Percentiles rank a stretch among this genome's conserved stretches.
Conservation (phyloP, 2,329 filamentous ascomycete species). For the Fusarium pseudograminearum region DNA sequence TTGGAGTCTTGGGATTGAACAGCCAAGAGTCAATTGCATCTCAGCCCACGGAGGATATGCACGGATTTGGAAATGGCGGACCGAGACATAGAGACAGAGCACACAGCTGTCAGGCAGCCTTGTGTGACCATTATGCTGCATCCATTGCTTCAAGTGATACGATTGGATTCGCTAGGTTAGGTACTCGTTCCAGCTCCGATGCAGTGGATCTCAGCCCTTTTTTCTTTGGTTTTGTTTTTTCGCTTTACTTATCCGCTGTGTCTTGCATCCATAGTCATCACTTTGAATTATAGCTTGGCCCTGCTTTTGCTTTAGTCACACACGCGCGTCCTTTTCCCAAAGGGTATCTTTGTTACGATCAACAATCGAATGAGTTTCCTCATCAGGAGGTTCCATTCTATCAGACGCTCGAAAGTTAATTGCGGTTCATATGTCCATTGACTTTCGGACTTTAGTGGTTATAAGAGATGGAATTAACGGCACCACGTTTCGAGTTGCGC, state of each 20-base stretch:
- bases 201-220: constrained; percentile 29
- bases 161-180: constrained; percentile 5
- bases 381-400: constrained; percentile 1
- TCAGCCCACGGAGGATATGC: constrained; percentile 36
- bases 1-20: constrained; percentile 2
- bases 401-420: neutral
- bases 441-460: constrained; percentile 18
- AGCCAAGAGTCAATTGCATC: constrained; percentile 21
- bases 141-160: neutral
- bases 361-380: constrained; percentile 4
- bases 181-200: constrained; percentile 34
- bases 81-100: constrained; percentile 14
- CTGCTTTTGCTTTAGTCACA: constrained; percentile 9
- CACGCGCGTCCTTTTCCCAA: neutral
- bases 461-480: constrained; percentile 3
- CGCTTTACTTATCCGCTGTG: constrained; percentile 27
- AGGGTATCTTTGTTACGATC: neutral
- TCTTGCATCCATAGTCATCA: constrained; percentile 36
- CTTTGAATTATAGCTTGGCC: constrained; percentile 22
- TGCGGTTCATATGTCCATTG: neutral
- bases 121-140: constrained; percentile 16
- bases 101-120: constrained; percentile 26
- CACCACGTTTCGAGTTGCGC: constrained; percentile 20
- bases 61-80: constrained; percentile 41
- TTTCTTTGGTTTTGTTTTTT: neutral